Evolutionary conservation across 805 yeast genomes (phyloP), one percentile per base, ranked within the genome.

Genomic region (Spathaspora girioi): DNA sequence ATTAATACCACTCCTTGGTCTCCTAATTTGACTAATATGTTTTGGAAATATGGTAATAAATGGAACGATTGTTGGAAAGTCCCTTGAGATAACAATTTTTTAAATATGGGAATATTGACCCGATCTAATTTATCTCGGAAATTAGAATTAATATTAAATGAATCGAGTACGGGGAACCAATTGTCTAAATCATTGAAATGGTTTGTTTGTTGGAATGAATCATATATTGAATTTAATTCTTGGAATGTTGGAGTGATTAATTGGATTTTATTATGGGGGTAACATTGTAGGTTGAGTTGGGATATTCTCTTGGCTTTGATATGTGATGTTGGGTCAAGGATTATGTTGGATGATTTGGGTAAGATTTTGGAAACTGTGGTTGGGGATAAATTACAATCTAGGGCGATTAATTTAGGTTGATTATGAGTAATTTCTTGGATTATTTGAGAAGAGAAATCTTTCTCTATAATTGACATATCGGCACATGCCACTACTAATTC

Each of bases 101-200:
- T 27, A 57, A 51, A 51, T 53, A 65, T 58, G 54, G 60, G 53
- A 48, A 55, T 52, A 17, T 56, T 51, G 1, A 66, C 52, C 0
- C 66, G 63, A 15, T 75, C 77, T 50, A 85, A 62, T 46, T 70
- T 69, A 19, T 75, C 76, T 48, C 86, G 67, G 52, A 84, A 73
- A 1, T 58, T 59, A 0, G 76, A 63, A 54, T 77, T 76, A 5
- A 82, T 58, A 0, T 82, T 81, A 23, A 88, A 65, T 0, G 78
- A 60, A 58, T 89, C 96, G 12, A 90, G 64, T 1, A 82, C 70
- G 1, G 87, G 86, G 65, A 90, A 90, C 97, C 97, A 91, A 2
- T 65, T 56, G 46, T 83, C 85, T 23, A 75, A 61, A 54, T 83
- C 84, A 75, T 71, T 70, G 55, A 80, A 78, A 38, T 63, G 58